These are phyloP conservation scores for Salix brachista DNA, from an alignment of 345 rosid genomes.

Conservation along the genomic window DNA sequence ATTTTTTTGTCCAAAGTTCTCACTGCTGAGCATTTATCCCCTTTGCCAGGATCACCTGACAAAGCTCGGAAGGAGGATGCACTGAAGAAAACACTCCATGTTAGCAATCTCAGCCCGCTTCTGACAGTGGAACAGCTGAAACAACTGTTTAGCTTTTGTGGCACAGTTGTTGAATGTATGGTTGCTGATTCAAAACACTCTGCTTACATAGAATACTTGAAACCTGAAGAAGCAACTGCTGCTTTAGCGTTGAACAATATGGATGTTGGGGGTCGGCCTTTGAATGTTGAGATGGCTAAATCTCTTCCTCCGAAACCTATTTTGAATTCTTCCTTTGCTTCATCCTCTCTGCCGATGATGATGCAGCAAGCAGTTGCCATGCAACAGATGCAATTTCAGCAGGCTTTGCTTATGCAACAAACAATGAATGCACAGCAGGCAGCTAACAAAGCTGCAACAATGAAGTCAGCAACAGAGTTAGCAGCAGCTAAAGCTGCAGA, in stretches of 20 bases:
- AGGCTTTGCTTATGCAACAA: conserved; percentile 96
- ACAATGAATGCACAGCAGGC: conserved; percentile 95
- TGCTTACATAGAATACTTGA: conserved; percentile 84
- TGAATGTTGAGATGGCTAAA: conserved; percentile 97
- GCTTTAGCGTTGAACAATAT: conserved; percentile 84
- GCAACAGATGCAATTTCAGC: conserved; percentile 99
- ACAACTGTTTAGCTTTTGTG: conserved; percentile 89
- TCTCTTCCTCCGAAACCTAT: conserved; percentile 72
- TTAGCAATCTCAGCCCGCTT: conserved; percentile 92
- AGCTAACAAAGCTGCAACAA: conserved; percentile 84
- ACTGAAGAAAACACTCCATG: conserved; percentile 82
- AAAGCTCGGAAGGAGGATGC: conserved; percentile 52
- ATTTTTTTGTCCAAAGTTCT: conserved; percentile 1
- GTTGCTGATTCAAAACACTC: conserved; percentile 85
- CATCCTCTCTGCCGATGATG: conserved; percentile 90
- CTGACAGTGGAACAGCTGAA: conserved; percentile 86
- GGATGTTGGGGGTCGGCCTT: conserved; percentile 89
- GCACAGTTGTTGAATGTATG: conserved; percentile 74
- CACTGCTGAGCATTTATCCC: conserved; percentile 7
- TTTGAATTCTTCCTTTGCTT: conserved; percentile 42
- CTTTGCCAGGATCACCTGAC: conserved; percentile 52
- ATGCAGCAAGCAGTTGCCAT: conserved; percentile 99
- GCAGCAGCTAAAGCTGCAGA: conserved; percentile 99
- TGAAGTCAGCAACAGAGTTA: conserved; percentile 97
- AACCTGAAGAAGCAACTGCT: conserved; percentile 88